Evolutionary conservation across 23 red algal species (phyloP), one percentile per base, ranked within the genome.

Genomic region (Gracilariopsis chorda): DNA sequence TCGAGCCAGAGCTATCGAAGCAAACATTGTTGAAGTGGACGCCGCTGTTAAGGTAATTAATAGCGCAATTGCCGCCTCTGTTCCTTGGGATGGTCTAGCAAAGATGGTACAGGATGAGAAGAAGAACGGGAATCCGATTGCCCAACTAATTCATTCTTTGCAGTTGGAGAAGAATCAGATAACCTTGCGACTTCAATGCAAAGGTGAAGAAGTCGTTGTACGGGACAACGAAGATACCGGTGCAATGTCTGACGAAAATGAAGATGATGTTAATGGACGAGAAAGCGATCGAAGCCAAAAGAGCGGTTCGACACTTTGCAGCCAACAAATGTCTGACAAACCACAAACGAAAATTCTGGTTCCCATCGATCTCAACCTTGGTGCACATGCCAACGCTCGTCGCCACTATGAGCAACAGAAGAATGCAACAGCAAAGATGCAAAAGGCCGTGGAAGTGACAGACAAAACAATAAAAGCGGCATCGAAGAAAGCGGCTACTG

Each of bases 81-180:
- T 96, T 13, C 32, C 84, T 7, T 99, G 97, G 97, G 75, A 95
- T 24, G 93, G 93, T 37, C 79, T 99, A 4, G 81, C 59, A 37
- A 88, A 73, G 20, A 99, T 96, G 93, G 87, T 99, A n/a, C 80
- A 83, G 39, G 82, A 95, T 57, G 93, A 96, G 75, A 88, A 88
- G 70, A 79, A 75, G 45, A 88, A 86, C 29, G 97, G 94, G 5
- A 95, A 99, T 69, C 97, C 97, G n/a, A 76, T 99, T 11, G 90
- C 92, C 27, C 45, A 84, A 80, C 90, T 94, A 43, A 92, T 99
- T 21, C 97, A 99, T 25, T 94, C 88, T 28, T 62, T 99, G 21
- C 88, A 95, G 24, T 49, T 99, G 34, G 90, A 94, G 7, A 75
- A 90, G 48, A 96, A 96, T 80, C 78, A 95, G 87, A 93, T 99